Percentiles rank a stretch among this genome's conserved stretches.
These are phyloP conservation scores for Helenozyma baotianmanensis DNA, from an alignment of 805 yeast species.

Conservation along the genomic window DNA sequence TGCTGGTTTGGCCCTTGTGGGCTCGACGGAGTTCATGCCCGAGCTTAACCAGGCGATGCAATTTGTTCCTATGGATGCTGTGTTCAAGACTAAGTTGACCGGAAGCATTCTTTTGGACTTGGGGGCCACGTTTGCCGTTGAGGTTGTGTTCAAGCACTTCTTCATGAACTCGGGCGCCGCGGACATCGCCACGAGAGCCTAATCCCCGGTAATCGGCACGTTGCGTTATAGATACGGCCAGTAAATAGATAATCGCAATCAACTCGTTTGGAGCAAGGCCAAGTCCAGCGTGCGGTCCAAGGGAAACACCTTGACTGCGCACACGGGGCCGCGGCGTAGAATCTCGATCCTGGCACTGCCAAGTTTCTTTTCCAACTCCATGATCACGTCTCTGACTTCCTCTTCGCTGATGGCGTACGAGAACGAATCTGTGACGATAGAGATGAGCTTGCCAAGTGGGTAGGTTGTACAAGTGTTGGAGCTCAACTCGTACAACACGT, in stretches of 20 bases:
- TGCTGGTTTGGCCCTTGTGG: slow-evolving; percentile 79
- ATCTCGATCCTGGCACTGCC: slow-evolving; percentile 12
- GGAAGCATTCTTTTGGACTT: slow-evolving; percentile 70
- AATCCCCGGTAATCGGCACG: not conserved
- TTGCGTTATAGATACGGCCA: not conserved
- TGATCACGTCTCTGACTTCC: slow-evolving; percentile 27
- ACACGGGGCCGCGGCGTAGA: slow-evolving; percentile 18
- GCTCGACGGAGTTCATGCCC: slow-evolving; percentile 92
- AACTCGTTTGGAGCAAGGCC: slow-evolving; percentile 7
- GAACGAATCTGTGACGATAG: slow-evolving; percentile 31
- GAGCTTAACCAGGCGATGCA: slow-evolving; percentile 89
- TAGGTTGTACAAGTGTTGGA: too few species aligned
- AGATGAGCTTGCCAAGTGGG: slow-evolving; percentile 22
- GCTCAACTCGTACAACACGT: slow-evolving; percentile 29
- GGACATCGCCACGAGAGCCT: slow-evolving; percentile 66
- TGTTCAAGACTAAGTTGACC: slow-evolving; percentile 77
- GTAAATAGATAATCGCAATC: slow-evolving; percentile 1
- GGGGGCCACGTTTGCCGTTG: slow-evolving; percentile 71
- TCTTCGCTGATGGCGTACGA: slow-evolving; percentile 24
- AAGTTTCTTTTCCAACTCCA: slow-evolving; percentile 12
- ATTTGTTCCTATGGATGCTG: slow-evolving; percentile 77
- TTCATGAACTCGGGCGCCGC: slow-evolving; percentile 91
- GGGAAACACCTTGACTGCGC: slow-evolving; percentile 22
- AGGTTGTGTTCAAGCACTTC: slow-evolving; percentile 71
- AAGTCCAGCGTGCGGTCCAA: slow-evolving; percentile 28